Evolutionary conservation across 2,329 filamentous ascomycete species (phyloP).

Genomic region (Apiospora sp.): DNA sequence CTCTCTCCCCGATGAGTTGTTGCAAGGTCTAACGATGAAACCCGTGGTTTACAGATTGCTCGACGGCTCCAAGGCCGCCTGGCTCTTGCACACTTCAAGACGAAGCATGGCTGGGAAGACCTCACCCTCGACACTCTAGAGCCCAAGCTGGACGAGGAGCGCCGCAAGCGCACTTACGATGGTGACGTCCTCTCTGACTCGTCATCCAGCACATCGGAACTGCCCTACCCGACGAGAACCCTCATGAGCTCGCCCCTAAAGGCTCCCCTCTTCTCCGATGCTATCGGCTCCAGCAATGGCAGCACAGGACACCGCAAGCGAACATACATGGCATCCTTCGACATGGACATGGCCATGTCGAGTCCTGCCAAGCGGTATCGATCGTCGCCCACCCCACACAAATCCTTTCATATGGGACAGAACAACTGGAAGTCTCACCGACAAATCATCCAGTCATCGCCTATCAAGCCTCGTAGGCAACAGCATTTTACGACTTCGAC

Average conservation of each 20-base stretch:
- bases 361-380: constrained; percentile 76
- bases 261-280: constrained; percentile 84
- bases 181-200: constrained; percentile 86
- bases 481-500: constrained; percentile 77
- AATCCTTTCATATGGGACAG: constrained; percentile 62
- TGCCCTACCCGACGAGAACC: constrained; percentile 71
- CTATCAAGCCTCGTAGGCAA: constrained; percentile 78
- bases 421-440: constrained; percentile 79
- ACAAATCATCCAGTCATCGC: constrained; percentile 84
- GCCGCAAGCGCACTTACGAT: constrained; percentile 72
- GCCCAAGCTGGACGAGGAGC: constrained; percentile 80
- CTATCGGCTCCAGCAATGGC: constrained; percentile 74
- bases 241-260: constrained; percentile 89
- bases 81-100: constrained; percentile 95
- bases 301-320: constrained; percentile 72
- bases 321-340: constrained; percentile 67
- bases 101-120: constrained; percentile 94
- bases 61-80: constrained; percentile 91
- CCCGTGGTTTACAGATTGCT: constrained; percentile 73
- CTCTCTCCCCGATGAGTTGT: constrained; percentile 26
- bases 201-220: constrained; percentile 83
- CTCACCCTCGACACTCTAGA: constrained; percentile 87
- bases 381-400: constrained; percentile 66
- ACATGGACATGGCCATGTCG: constrained; percentile 54
- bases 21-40: constrained; percentile 29